Conservation (phyloP, 306 rosid species). For the Ormosia emarginata region DNA sequence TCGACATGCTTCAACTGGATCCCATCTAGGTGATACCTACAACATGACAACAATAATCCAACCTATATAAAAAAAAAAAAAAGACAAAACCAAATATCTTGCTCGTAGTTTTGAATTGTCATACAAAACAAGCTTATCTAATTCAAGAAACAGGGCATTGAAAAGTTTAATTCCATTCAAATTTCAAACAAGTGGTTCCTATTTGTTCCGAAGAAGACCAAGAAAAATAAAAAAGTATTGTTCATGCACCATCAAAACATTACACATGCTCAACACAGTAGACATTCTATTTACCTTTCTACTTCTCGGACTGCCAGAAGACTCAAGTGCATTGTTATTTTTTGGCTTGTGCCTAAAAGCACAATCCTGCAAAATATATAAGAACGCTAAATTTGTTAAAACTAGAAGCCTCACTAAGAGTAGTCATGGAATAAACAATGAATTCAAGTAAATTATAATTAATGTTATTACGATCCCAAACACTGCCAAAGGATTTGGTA, state of each 20-base stretch:
- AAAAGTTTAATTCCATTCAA: neutral
- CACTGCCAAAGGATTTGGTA: neutral
- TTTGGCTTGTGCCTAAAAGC: conserved; percentile 36
- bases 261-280: neutral
- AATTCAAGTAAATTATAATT: neutral
- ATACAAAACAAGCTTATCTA: neutral
- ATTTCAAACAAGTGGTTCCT: neutral
- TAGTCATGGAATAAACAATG: neutral
- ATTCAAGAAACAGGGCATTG: neutral
- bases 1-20: conserved; percentile 65
- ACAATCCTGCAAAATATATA: conserved; percentile 40
- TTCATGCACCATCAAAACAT: neutral
- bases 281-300: conserved; percentile 37
- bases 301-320: conserved; percentile 35
- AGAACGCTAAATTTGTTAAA: neutral
- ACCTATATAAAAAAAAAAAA: conserved; percentile 8
- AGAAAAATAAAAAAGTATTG: neutral
- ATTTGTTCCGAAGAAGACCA: neutral
- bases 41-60: conserved; percentile 20
- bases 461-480: neutral
- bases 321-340: conserved; percentile 33
- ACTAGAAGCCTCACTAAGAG: neutral
- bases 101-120: neutral
- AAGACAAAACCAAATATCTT: neutral
- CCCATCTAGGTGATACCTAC: conserved; percentile 83